These are phyloP conservation scores for Funneliformis geosporum DNA, from an alignment of 192 early-diverging fungal species.

Conservation along the genomic window DNA sequence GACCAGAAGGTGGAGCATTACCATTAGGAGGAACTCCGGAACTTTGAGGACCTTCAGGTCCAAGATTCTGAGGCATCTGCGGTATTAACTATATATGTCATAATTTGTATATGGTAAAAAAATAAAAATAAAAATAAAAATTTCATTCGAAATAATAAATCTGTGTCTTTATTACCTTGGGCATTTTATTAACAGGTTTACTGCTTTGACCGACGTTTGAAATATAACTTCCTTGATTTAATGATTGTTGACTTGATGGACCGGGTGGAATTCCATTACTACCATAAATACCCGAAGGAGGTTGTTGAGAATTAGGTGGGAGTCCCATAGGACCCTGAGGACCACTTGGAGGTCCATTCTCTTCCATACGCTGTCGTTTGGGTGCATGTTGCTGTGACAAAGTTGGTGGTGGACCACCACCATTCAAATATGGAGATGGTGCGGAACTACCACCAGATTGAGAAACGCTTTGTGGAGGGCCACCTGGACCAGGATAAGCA, in stretches of 20 bases:
- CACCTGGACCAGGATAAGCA: conserved; percentile 41
- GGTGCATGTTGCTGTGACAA: conserved; percentile 43
- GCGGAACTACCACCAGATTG: conserved; percentile 42
- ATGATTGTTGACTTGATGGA: conserved; percentile 32
- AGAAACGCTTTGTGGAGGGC: conserved; percentile 40
- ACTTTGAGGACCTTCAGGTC: conserved; percentile 23
- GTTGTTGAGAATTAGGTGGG: conserved; percentile 47
- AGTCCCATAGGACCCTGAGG: conserved; percentile 48
- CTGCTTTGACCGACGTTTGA: not conserved
- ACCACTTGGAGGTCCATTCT: conserved; percentile 39
- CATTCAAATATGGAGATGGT: conserved; percentile 49
- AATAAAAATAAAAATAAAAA: not conserved
- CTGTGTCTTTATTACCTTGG: conserved; percentile 16
- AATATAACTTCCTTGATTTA: conserved; percentile 5
- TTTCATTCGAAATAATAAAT: not conserved
- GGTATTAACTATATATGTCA: not conserved
- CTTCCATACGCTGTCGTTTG: conserved; percentile 41
- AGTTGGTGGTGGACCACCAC: conserved; percentile 32
- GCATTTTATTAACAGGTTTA: conserved; percentile 27
- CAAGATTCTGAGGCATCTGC: conserved; percentile 27
- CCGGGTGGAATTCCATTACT: conserved; percentile 38
- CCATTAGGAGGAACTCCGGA: conserved; percentile 29
- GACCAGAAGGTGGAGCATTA: conserved; percentile 19
- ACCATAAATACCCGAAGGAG: conserved; percentile 48
- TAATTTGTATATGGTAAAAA: not conserved